Evolutionary conservation across 1,284 basidiomycete species (phyloP), one percentile per base, ranked within the genome.

Genomic region (Malassezia brasiliensis): DNA sequence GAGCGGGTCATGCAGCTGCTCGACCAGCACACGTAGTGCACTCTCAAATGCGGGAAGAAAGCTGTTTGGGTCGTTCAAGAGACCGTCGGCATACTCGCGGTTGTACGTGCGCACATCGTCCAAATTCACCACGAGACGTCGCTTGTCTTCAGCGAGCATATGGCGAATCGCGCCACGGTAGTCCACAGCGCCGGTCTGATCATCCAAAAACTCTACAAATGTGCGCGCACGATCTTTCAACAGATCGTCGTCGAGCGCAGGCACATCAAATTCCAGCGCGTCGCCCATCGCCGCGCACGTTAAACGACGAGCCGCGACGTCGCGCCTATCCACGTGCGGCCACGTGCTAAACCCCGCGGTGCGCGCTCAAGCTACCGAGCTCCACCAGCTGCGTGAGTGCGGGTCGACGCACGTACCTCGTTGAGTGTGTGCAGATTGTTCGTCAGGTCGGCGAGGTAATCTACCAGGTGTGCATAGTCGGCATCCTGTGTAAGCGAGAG

Each of bases 71-170:
- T 88, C 82, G 69, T 88, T 87, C 54, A 99, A 81, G 14, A 99
- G 80, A 20, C 68, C 71, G 0, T 64, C 64, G 5, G 71, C 69
- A 0, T 89, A 71, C 7, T 66, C 66, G 72, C 90, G 84, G 75
- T 88, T 84, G 76, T 91, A 91, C 76, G 90, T 88, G 76, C 94
- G 85, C 64, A 99, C 78, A 77, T 98, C 90, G 77, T 99, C 93
- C 66, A 98, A 81, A 77, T 96, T 98, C 76, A 99, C 83, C 68
- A 94, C 85, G 68, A 99, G 84, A 68, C 94, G 84, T 65, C 88
- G 85, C 70, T 86, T 83, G 68, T 88, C 86, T 31, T 82, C 79
- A 53, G 86, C 83, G 40, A 98, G 81, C 85, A 98, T 86, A 64
- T 83, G 83, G 47, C 82, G 81, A 65, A 96, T 86, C 53, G 86